Evolutionary conservation across 345 rosid species (phyloP), one percentile per base, ranked within the genome.

Genomic region (Populus deltoides): DNA sequence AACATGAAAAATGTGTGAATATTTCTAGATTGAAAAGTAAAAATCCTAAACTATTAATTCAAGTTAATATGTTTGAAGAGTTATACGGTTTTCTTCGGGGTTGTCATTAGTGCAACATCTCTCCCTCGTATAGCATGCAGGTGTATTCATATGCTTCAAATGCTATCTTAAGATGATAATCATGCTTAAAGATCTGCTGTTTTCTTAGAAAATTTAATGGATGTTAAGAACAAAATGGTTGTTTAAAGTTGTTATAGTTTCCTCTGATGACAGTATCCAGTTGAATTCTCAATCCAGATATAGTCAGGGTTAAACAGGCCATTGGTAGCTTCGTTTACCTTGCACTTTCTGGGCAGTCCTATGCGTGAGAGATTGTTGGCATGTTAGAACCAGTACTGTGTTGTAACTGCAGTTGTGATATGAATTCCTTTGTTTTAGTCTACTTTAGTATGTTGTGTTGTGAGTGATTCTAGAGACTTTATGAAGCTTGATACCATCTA

Each of bases 61-160:
- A 35, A 71, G 29, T 38, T 47, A 74, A 75, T 75, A 71, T 79
- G 24, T 51, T 72, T 73, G 45, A 69, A 77, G 22, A 49, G 17
- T 25, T 24, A 3, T 63, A 29, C 22, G 18, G 43, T 41, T 53
- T 53, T 53, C 22, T 45, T 7, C 20, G 3, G 59, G 59, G 59
- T 10, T 57, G 62, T 63, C 27, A 35, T 55, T 24, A 7, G 55
- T 2, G 55, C 33, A 45, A 12, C 27, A 68, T 36, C 7, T 11
- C n/a, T 68, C 27, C 49, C 29, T 36, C 16, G 0, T 22, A 39
- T 39, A 41, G 17, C 27, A n/a, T 9, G 18, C 51, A n/a, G 27
- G 33, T 39, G 9, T 11, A 12, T 18, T 17, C 17, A 5, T 20
- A 22, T 18, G 27, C 12, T 29, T 68, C 29, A 25, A n/a, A 68